phyloP scores from a whole-genome alignment of 2,329 filamentous ascomycete species.

The Aspergillus ruber region DNA sequence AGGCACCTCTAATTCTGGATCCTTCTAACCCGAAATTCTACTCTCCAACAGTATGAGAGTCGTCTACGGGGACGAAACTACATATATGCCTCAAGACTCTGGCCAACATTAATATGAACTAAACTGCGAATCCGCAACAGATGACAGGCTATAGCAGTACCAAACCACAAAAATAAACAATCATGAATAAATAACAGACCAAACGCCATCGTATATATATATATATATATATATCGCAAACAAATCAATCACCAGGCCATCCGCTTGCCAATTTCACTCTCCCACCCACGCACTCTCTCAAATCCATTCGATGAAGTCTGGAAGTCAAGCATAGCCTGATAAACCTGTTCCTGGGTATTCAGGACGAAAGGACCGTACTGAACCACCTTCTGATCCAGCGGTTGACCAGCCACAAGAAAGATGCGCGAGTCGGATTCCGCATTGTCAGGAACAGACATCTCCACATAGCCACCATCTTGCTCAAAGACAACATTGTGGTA shows the following conservation, averaged over 20 bases:
- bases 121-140: not conserved
- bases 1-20: too few relatives aligned
- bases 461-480: conserved; percentile 67
- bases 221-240: too few relatives aligned
- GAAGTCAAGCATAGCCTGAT: conserved; percentile 70
- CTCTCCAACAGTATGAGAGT: too few relatives aligned
- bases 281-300: conserved; percentile 70
- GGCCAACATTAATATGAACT: not conserved
- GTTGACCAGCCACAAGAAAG: conserved; percentile 69
- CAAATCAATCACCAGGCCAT: conserved; percentile 41
- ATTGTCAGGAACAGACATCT: conserved; percentile 60
- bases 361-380: conserved; percentile 86
- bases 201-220: not conserved
- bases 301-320: conserved; percentile 70
- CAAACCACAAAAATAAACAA: not conserved
- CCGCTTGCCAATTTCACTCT: conserved; percentile 77
- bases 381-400: conserved; percentile 71
- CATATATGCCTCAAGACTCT: not conserved
- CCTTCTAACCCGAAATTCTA: too few relatives aligned
- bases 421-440: conserved; percentile 51
- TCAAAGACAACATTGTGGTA: conserved; percentile 91
- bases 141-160: not conserved
- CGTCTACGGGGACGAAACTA: too few relatives aligned
- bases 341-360: conserved; percentile 63
- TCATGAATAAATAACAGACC: not conserved